phyloP scores from a whole-genome alignment of 73 alveolate species.

The Symbiodinium natans region DNA sequence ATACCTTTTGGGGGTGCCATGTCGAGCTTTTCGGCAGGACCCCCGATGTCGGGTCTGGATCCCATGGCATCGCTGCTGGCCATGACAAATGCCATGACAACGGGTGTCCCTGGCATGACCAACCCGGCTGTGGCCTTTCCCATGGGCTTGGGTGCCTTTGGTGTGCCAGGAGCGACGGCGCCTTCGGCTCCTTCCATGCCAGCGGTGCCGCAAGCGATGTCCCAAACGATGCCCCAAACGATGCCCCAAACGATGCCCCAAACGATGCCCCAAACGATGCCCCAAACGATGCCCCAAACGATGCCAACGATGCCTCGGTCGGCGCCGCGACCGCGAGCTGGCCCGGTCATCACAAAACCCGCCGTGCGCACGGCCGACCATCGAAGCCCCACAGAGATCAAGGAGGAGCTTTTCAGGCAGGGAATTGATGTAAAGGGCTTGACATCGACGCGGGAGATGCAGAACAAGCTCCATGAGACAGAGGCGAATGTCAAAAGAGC shows the following conservation, averaged over 20 bases:
- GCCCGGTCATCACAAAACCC: conserved; percentile 22
- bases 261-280: not conserved
- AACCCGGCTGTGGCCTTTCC: not conserved
- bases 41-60: not conserved
- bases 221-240: not conserved
- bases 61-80: not conserved
- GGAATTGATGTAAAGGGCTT: conserved; percentile 54
- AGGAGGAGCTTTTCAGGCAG: conserved; percentile 41
- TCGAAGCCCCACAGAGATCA: conserved; percentile 49
- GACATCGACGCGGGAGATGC: conserved; percentile 60
- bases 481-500: conserved; percentile 59
- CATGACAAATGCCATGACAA: not conserved
- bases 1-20: not conserved
- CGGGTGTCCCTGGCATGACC: conserved; percentile 10
- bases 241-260: conserved; percentile 6
- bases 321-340: not conserved
- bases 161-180: too few relatives aligned
- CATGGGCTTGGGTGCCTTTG: too few relatives aligned
- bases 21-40: not conserved
- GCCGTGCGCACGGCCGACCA: conserved; percentile 17
- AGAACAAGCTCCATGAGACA: conserved; percentile 55
- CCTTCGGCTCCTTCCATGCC: not conserved
- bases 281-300: not conserved
- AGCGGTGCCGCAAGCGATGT: not conserved
- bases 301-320: not conserved